phyloP scores from a whole-genome alignment of 1,284 basidiomycete species.

The Cryptococcus hybrid region DNA sequence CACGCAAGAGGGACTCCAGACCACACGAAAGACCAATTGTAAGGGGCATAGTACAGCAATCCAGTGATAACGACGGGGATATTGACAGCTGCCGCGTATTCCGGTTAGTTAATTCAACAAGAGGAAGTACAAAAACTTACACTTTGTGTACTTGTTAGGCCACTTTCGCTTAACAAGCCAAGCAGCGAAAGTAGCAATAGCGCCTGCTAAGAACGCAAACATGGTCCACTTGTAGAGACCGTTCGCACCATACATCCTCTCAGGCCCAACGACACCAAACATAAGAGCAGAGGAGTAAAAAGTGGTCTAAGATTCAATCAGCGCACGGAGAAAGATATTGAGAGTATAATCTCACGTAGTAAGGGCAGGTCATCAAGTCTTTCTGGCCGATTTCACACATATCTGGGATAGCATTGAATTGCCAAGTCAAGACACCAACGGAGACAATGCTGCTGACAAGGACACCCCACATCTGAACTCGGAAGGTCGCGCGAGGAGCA shows the following conservation, averaged over 20 bases:
- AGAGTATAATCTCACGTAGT: conserved; percentile 12
- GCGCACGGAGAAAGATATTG: too few relatives aligned
- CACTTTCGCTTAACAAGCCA: conserved; percentile 14
- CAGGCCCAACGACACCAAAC: conserved; percentile 19
- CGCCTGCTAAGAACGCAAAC: conserved; percentile 17
- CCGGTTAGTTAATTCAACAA: conserved; percentile 1
- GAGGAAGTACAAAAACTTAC: conserved; percentile 18
- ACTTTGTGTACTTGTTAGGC: conserved; percentile 14
- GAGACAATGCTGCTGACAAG: conserved; percentile 15
- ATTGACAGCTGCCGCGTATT: too few relatives aligned
- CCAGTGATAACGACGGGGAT: conserved; percentile 13
- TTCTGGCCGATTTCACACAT: conserved; percentile 14
- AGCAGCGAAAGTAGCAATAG: conserved; percentile 5
- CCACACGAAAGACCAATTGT: conserved; percentile 19
- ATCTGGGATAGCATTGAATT: conserved; percentile 15
- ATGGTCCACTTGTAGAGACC: conserved; percentile 18
- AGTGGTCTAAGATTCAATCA: conserved; percentile 9
- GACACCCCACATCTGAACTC: conserved; percentile 14
- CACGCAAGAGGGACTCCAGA: conserved; percentile 17
- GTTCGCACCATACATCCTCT: conserved; percentile 17
- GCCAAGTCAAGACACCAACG: conserved; percentile 14
- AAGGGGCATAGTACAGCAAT: conserved; percentile 15
- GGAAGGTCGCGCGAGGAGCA: conserved; percentile 18
- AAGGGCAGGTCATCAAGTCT: conserved; percentile 20
- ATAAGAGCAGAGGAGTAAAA: conserved; percentile 18